These are phyloP conservation scores for Ganoderma resinaceum DNA, from an alignment of 1,284 basidiomycete species.

Conservation along the genomic window DNA sequence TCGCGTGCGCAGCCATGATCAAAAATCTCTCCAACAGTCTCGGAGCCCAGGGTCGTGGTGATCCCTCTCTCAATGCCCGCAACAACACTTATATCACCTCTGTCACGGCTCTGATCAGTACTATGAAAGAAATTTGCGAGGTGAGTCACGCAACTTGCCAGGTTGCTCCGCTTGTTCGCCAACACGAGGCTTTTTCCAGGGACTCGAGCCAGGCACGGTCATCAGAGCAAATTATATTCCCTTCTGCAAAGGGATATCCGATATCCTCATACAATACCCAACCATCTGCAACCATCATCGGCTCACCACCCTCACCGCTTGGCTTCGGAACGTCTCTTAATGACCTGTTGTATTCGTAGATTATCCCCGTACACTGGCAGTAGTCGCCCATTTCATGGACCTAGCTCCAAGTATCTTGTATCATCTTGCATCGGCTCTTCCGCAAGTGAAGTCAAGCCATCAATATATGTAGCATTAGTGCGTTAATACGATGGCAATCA, in stretches of 20 bases:
- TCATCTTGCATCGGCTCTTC: neutral
- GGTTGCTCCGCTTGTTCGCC: neutral
- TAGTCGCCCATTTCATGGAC: neutral
- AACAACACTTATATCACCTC: constrained; percentile 34
- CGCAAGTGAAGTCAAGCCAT: neutral
- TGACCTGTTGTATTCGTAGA: neutral
- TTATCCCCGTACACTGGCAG: neutral
- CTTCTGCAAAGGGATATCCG: constrained; percentile 22
- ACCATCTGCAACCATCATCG: constrained; percentile 17
- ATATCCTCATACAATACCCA: constrained; percentile 20
- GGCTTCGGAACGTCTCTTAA: constrained; percentile 19
- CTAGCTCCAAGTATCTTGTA: neutral
- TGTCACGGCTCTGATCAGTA: constrained; percentile 32
- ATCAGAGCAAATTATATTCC: constrained; percentile 11
- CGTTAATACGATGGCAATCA: neutral
- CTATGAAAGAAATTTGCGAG: constrained; percentile 35
- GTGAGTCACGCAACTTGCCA: constrained; percentile 18
- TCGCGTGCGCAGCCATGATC: constrained; percentile 31
- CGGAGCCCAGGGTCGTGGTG: constrained; percentile 11
- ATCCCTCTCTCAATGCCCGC: constrained; percentile 15
- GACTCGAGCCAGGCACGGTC: constrained; percentile 1
- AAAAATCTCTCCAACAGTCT: constrained; percentile 32
- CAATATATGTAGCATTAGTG: neutral
- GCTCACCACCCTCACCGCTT: constrained; percentile 15
- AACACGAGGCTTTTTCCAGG: neutral